phyloP scores from a whole-genome alignment of 495 filamentous ascomycete genomes.

The Podospora fimiseda region DNA sequence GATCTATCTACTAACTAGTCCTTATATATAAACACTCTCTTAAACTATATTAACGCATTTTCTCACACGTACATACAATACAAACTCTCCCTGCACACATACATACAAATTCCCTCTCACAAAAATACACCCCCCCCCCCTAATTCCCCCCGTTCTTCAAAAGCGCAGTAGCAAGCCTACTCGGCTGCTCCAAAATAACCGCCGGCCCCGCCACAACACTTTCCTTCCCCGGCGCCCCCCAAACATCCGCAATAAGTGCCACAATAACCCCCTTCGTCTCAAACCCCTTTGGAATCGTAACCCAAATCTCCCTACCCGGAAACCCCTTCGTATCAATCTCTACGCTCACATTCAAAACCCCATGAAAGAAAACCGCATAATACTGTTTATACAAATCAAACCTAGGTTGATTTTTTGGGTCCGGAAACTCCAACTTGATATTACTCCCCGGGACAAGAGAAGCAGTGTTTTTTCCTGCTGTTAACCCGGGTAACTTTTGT shows the following conservation, averaged over 20 bases:
- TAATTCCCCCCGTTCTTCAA: not conserved
- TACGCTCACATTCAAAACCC: slow-evolving; percentile 37
- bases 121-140: no score
- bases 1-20: no score
- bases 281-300: slow-evolving; percentile 40
- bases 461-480: slow-evolving; percentile 29
- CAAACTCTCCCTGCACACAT: no score
- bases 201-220: slow-evolving; percentile 35
- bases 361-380: slow-evolving; percentile 50
- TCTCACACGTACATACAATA: no score
- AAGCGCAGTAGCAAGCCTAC: slow-evolving; percentile 12
- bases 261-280: slow-evolving; percentile 45
- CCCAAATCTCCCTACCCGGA: slow-evolving; percentile 26
- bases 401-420: slow-evolving; percentile 32
- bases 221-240: slow-evolving; percentile 42
- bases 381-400: slow-evolving; percentile 36
- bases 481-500: slow-evolving; percentile 37
- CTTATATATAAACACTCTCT: no score
- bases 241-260: slow-evolving; percentile 37
- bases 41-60: no score
- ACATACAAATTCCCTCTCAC: no score
- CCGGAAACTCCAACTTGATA: slow-evolving; percentile 36
- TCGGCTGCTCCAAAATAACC: slow-evolving; percentile 36
- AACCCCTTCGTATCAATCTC: slow-evolving; percentile 34
- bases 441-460: slow-evolving; percentile 38